Evolutionary conservation across 2,329 filamentous ascomycete genomes (phyloP).

Genomic region (Diaporthe australafricana): DNA sequence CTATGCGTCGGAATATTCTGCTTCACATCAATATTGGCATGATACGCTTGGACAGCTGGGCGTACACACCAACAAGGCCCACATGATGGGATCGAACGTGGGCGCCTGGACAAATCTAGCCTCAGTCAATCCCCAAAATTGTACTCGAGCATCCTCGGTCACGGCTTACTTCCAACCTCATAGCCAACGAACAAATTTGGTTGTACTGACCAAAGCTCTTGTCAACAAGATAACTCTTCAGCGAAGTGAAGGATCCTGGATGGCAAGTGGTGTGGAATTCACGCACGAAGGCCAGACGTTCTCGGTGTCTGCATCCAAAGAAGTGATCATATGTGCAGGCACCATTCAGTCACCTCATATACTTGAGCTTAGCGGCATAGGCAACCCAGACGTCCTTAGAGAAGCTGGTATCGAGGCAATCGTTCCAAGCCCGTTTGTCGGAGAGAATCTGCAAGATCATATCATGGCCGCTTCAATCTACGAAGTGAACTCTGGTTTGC

Average conservation of each 20-base stretch:
- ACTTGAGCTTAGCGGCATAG: slow-evolving; percentile 71
- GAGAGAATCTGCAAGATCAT: slow-evolving; percentile 63
- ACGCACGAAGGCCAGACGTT: slow-evolving; percentile 40
- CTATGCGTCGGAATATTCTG: slow-evolving; percentile 40
- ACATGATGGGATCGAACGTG: slow-evolving; percentile 52
- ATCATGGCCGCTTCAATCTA: slow-evolving; percentile 54
- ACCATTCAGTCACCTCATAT: slow-evolving; percentile 67
- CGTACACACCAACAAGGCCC: slow-evolving; percentile 48
- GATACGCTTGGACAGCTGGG: slow-evolving; percentile 49
- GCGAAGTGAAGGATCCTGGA: slow-evolving; percentile 26
- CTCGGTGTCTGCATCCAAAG: slow-evolving; percentile 42
- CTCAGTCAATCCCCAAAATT: slow-evolving; percentile 53
- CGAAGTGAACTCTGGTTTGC: neutral
- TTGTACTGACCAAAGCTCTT: slow-evolving; percentile 54
- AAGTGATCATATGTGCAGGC: slow-evolving; percentile 71
- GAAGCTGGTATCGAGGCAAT: slow-evolving; percentile 55
- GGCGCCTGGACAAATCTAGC: slow-evolving; percentile 57
- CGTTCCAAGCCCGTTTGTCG: slow-evolving; percentile 57
- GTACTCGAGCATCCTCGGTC: slow-evolving; percentile 52
- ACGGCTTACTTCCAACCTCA: slow-evolving; percentile 59
- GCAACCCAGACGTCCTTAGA: slow-evolving; percentile 56
- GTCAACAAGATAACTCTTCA: slow-evolving; percentile 54
- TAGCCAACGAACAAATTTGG: slow-evolving; percentile 52
- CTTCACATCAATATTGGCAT: slow-evolving; percentile 47
- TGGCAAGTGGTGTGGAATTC: slow-evolving; percentile 47